These are phyloP conservation scores for Penicillium occitanis DNA, from an alignment of 2,329 filamentous ascomycete genomes.

Conservation along the genomic window DNA sequence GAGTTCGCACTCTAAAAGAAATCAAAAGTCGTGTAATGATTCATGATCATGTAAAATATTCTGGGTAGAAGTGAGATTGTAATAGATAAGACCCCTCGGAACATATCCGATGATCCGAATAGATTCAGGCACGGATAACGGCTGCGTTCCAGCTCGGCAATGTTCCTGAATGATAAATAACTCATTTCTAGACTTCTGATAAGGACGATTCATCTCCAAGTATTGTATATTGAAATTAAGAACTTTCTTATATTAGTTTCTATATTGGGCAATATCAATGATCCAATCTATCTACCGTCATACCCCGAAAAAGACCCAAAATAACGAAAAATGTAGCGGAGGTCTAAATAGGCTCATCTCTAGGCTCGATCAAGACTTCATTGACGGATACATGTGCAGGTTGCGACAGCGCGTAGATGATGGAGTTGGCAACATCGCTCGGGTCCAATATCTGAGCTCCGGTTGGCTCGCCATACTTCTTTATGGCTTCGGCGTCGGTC, in stretches of 20 bases:
- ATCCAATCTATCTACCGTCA: background rate
- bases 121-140: background rate
- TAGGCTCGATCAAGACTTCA: conserved; percentile 74
- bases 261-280: background rate
- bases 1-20: background rate
- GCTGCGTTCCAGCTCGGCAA: background rate
- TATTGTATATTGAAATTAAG: background rate
- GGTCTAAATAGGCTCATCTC: conserved; percentile 69
- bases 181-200: background rate
- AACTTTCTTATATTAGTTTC: background rate
- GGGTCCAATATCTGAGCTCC: conserved; percentile 74
- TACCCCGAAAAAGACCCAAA: background rate
- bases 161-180: background rate
- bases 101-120: background rate
- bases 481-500: conserved; percentile 71
- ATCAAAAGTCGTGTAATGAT: background rate
- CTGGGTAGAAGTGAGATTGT: background rate
- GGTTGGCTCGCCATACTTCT: conserved; percentile 74
- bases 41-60: too few relatives aligned
- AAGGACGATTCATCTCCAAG: background rate
- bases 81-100: background rate
- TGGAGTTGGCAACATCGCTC: conserved; percentile 69
- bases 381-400: conserved; percentile 76
- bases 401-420: conserved; percentile 73
- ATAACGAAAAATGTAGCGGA: background rate